phyloP scores from a whole-genome alignment of 441 rosid species.

The Aleurites moluccanus region DNA sequence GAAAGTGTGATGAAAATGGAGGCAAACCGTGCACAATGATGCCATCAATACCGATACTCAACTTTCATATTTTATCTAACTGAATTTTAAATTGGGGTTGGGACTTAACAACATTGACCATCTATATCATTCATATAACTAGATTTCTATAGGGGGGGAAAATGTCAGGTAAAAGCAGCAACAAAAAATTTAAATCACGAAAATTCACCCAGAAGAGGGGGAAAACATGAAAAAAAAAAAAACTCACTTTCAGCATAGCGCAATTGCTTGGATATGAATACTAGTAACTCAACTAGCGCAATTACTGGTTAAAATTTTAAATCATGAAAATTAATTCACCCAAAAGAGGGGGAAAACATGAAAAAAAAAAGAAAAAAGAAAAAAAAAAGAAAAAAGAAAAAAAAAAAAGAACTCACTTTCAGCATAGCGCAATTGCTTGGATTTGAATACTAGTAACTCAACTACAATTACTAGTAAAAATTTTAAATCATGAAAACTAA shows the following conservation, averaged over 20 bases:
- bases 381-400: background rate
- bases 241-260: constrained; percentile 46
- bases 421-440: constrained; percentile 42
- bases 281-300: constrained; percentile 49
- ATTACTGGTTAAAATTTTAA: too few relatives aligned
- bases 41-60: background rate
- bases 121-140: background rate
- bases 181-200: background rate
- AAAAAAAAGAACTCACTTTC: constrained; percentile 33
- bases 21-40: background rate
- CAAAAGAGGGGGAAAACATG: background rate
- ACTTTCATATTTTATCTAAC: background rate
- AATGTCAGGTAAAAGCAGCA: background rate
- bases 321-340: background rate
- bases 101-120: background rate
- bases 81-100: background rate
- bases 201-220: background rate
- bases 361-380: too few relatives aligned
- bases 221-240: background rate
- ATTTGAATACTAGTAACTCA: constrained; percentile 55
- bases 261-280: constrained; percentile 49
- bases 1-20: background rate
- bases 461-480: too few relatives aligned
- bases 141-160: background rate
- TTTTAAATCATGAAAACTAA: too few relatives aligned